These are phyloP conservation scores for Persicaria maculosa DNA, from an alignment of 148 eudicot species.

Conservation along the genomic window DNA sequence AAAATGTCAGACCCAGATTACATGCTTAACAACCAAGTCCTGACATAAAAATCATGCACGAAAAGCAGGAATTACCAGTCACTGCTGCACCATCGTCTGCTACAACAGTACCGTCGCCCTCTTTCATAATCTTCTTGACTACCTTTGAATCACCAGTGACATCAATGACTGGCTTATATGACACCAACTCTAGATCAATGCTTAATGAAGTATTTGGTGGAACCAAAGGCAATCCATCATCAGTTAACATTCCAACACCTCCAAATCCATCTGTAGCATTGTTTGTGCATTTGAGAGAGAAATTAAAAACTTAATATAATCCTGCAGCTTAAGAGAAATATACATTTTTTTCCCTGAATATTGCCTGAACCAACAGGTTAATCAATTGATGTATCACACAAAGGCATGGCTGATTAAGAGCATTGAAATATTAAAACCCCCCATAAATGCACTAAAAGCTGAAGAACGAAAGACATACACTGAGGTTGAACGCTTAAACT, in stretches of 20 bases:
- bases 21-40: neutral
- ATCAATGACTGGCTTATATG: slow-evolving; percentile 47
- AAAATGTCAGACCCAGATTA: neutral
- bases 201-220: slow-evolving; percentile 36
- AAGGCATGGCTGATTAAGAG: neutral
- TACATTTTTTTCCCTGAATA: neutral
- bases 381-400: neutral
- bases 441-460: neutral
- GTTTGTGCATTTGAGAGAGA: neutral
- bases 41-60: slow-evolving; percentile 2
- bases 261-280: slow-evolving; percentile 46
- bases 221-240: slow-evolving; percentile 23
- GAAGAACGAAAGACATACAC: slow-evolving; percentile 26
- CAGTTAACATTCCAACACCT: slow-evolving; percentile 22
- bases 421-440: neutral
- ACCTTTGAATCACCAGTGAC: slow-evolving; percentile 52
- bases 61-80: slow-evolving; percentile 32
- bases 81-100: slow-evolving; percentile 59
- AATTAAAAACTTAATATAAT: neutral
- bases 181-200: slow-evolving; percentile 37
- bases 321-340: neutral
- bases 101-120: slow-evolving; percentile 40
- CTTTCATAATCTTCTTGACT: slow-evolving; percentile 51
- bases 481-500: slow-evolving; percentile 46
- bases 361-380: neutral